Conservation (phyloP, 495 filamentous ascomycete species). For the Daldinia caldariorum region DNA sequence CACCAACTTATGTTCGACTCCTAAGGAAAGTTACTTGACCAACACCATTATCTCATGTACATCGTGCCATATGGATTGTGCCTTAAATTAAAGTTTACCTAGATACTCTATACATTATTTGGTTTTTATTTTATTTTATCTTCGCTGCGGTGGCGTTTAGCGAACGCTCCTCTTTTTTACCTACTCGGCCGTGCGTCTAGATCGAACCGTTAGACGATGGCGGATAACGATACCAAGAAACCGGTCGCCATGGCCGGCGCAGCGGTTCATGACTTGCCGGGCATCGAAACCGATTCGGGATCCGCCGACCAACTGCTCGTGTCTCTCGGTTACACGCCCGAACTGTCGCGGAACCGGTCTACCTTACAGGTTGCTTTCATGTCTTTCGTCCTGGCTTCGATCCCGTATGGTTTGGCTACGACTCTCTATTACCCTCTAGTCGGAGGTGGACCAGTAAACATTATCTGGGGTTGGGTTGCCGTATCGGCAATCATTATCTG, state of each 20-base stretch:
- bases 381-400: constrained; percentile 64
- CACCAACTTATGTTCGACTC: not conserved
- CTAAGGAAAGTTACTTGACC: not conserved
- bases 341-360: constrained; percentile 61
- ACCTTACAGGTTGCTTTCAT: constrained; percentile 67
- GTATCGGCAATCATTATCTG: constrained; percentile 62
- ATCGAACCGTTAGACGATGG: constrained; percentile 19
- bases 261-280: constrained; percentile 14
- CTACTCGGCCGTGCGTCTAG: constrained; percentile 15
- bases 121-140: not conserved
- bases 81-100: not conserved
- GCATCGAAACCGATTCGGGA: constrained; percentile 22
- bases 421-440: constrained; percentile 75
- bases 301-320: constrained; percentile 60
- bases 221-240: constrained; percentile 36
- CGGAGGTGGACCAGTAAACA: constrained; percentile 70
- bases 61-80: not conserved
- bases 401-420: constrained; percentile 74
- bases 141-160: constrained; percentile 5
- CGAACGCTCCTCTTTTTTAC: not conserved
- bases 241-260: constrained; percentile 29
- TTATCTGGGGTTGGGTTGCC: constrained; percentile 70
- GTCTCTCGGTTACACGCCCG: constrained; percentile 63
- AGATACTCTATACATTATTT: constrained; percentile 6
- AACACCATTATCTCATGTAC: not conserved